Evolutionary conservation across 2,329 filamentous ascomycete genomes (phyloP).

Genomic region (Monilinia aucupariae): DNA sequence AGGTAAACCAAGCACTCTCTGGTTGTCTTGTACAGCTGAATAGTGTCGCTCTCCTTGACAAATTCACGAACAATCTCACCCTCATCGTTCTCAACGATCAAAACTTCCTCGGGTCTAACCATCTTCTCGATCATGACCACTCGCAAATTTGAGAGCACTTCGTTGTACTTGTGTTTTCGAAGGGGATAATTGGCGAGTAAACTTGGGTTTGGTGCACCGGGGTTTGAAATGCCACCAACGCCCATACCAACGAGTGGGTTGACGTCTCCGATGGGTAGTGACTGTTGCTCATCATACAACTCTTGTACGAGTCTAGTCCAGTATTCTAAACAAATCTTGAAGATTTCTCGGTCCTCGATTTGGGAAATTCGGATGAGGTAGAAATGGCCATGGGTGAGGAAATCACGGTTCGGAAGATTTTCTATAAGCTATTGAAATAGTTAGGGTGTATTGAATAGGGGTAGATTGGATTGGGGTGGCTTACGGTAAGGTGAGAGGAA

Average conservation of each 20-base stretch:
- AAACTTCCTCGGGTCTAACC: slow-evolving; percentile 94
- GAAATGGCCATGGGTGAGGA: slow-evolving; percentile 91
- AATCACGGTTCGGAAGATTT: slow-evolving; percentile 91
- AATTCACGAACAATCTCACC: slow-evolving; percentile 98
- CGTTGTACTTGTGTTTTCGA: slow-evolving; percentile 95
- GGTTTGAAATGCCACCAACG: slow-evolving; percentile 62
- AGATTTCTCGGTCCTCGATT: slow-evolving; percentile 97
- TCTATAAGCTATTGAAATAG: slow-evolving; percentile 66
- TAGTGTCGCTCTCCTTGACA: slow-evolving; percentile 98
- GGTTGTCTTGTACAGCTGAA: slow-evolving; percentile 98
- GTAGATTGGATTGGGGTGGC: slow-evolving; percentile 25
- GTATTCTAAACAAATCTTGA: slow-evolving; percentile 99
- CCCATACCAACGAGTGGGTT: slow-evolving; percentile 83
- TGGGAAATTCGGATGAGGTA: slow-evolving; percentile 98
- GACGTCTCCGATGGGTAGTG: slow-evolving; percentile 85
- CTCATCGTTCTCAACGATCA: slow-evolving; percentile 99
- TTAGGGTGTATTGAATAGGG: slow-evolving; percentile 20
- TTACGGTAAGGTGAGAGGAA: slow-evolving; percentile 78
- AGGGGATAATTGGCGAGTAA: slow-evolving; percentile 87
- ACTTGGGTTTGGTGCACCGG: slow-evolving; percentile 77
- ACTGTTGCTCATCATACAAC: slow-evolving; percentile 98
- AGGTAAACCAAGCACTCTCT: slow-evolving; percentile 95
- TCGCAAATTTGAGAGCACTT: slow-evolving; percentile 87
- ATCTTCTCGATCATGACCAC: slow-evolving; percentile 99
- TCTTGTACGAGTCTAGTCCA: slow-evolving; percentile 98